Conservation (phyloP, 768 basidiomycete species). For the Arthromyces matolae region DNA sequence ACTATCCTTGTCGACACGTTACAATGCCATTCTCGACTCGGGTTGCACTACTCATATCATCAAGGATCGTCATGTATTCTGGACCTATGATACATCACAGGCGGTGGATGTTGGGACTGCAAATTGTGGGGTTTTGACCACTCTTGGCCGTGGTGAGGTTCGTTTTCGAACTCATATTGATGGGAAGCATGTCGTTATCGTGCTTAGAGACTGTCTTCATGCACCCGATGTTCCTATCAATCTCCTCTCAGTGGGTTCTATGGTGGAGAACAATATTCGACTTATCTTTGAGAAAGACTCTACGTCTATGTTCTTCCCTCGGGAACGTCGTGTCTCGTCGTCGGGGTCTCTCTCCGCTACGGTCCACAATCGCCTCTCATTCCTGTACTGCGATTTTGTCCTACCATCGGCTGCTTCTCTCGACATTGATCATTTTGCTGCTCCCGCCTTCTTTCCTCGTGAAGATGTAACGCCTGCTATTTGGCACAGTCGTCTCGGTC, state of each 20-base stretch:
- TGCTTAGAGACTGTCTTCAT: conserved; percentile 21
- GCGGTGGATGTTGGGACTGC: conserved; percentile 16
- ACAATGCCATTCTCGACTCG: conserved; percentile 18
- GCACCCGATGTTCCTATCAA: conserved; percentile 21
- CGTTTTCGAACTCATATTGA: neutral
- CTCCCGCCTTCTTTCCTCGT: too few relatives aligned
- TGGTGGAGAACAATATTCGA: conserved; percentile 10
- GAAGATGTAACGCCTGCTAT: too few relatives aligned
- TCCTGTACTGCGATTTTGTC: conserved; percentile 3
- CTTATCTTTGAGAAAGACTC: conserved; percentile 6
- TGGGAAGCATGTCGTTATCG: conserved; percentile 4
- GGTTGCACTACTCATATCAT: conserved; percentile 21
- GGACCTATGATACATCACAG: conserved; percentile 5
- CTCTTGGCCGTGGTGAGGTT: conserved; percentile 15
- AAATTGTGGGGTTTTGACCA: conserved; percentile 14
- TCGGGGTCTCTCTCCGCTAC: neutral
- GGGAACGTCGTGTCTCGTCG: neutral
- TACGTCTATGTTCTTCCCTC: conserved; percentile 6
- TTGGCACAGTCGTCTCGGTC: too few relatives aligned
- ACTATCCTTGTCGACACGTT: neutral
- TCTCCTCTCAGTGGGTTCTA: conserved; percentile 19
- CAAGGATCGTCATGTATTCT: conserved; percentile 13
- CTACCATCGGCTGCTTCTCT: too few relatives aligned
- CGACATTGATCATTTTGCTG: too few relatives aligned
- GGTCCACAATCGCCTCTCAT: neutral